Percentiles rank a stretch among this genome's conserved stretches.
phyloP scores from a whole-genome alignment of 78 protist species.

The Protostelium mycophagum region DNA sequence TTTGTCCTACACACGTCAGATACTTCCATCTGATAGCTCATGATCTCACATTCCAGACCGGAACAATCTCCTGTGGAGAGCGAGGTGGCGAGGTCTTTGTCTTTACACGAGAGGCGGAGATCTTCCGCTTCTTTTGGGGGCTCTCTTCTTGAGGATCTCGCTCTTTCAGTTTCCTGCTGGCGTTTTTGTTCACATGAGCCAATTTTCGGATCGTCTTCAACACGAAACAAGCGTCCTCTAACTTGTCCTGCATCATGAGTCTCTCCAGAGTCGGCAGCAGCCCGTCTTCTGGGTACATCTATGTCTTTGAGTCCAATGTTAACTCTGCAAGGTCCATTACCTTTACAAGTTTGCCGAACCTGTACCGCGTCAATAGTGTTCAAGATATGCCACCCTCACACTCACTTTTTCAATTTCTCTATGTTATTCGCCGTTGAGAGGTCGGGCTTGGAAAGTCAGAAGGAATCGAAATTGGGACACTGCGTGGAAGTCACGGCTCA shows the following conservation, averaged over 20 bases:
- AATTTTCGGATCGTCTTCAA: background rate
- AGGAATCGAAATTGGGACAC: too few species aligned
- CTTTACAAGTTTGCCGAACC: background rate
- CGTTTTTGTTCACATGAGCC: background rate
- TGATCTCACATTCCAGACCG: too few species aligned
- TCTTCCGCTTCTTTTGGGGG: background rate
- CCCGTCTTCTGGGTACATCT: background rate
- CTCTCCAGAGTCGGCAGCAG: background rate
- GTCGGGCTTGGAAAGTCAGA: too few species aligned
- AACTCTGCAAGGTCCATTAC: too few species aligned
- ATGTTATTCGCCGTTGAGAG: background rate
- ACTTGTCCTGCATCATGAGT: background rate
- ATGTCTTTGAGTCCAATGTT: background rate
- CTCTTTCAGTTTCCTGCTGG: background rate
- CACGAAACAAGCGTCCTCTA: background rate
- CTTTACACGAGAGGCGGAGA: too few species aligned
- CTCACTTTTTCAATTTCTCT: background rate
- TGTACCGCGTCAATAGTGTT: background rate
- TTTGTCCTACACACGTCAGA: background rate
- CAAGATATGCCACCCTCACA: background rate
- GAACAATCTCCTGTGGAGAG: too few species aligned
- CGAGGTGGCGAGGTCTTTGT: background rate
- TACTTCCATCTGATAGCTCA: background rate
- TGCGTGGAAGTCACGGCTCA: too few species aligned
- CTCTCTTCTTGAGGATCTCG: background rate